These are phyloP conservation scores for Yamadazyma songkhlaensis DNA, from an alignment of 1,139 yeast species.

Conservation along the genomic window DNA sequence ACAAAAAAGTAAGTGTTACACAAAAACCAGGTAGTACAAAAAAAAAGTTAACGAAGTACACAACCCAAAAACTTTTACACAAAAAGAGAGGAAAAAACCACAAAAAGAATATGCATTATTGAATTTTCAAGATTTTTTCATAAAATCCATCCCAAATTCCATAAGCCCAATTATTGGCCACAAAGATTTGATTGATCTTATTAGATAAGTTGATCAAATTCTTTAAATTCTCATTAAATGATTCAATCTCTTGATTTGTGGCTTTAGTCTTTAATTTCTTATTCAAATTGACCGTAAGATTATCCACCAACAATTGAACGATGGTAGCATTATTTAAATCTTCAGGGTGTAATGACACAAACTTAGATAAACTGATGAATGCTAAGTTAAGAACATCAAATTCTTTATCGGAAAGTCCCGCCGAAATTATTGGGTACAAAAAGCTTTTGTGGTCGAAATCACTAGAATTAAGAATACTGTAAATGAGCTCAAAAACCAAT, in stretches of 20 bases:
- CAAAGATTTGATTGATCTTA: conserved; percentile 16
- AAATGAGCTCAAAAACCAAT: conserved; percentile 68
- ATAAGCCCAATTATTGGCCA: conserved; percentile 14
- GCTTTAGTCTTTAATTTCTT: conserved; percentile 42
- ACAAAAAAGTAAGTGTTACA: no score
- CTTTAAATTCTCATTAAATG: conserved; percentile 30
- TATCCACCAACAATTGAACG: conserved; percentile 21
- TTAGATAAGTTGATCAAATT: conserved; percentile 26
- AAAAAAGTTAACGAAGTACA: no score
- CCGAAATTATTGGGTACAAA: conserved; percentile 25
- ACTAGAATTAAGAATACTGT: conserved; percentile 42
- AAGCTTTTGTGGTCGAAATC: conserved; percentile 22
- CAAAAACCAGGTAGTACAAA: no score
- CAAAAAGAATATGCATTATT: no score
- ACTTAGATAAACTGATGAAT: conserved; percentile 30
- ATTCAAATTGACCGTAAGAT: conserved; percentile 26
- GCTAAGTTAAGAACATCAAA: conserved; percentile 39
- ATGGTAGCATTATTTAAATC: no score
- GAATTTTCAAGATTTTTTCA: conserved; percentile 7
- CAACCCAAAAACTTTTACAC: no score
- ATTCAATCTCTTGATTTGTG: conserved; percentile 41
- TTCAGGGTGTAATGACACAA: conserved; percentile 22
- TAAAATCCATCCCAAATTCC: conserved; percentile 18
- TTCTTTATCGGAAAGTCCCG: conserved; percentile 38
- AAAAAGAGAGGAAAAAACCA: no score